phyloP scores from a whole-genome alignment of 176 grass and related monocot genomes.

The Alloteropsis semialata region DNA sequence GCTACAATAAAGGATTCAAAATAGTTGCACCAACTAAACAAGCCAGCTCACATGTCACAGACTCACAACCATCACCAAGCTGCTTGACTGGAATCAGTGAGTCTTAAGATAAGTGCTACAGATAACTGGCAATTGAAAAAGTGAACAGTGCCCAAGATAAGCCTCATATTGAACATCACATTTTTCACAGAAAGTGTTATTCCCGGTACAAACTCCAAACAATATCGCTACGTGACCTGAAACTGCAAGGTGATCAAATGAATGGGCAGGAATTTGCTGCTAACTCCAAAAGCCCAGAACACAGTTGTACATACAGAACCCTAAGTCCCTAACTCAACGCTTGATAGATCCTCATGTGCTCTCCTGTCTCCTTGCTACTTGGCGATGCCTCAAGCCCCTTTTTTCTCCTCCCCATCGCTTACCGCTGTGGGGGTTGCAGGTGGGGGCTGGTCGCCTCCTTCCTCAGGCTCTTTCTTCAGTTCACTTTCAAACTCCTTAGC shows the following conservation, averaged over 20 bases:
- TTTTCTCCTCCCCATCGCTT: constrained; percentile 34
- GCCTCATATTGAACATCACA: constrained; percentile 15
- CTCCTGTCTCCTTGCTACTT: constrained; percentile 65
- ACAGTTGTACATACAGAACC: constrained; percentile 31
- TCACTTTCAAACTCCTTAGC: constrained; percentile 75
- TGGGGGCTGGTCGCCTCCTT: constrained; percentile 42
- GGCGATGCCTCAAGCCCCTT: constrained; percentile 52
- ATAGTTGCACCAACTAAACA: too few relatives aligned
- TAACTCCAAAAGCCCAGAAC: background rate
- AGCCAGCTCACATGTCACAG: background rate
- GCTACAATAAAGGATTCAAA: too few relatives aligned
- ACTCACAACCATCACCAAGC: background rate
- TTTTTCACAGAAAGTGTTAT: background rate
- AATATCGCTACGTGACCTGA: constrained; percentile 13
- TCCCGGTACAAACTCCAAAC: background rate
- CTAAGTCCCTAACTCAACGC: constrained; percentile 17
- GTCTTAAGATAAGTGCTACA: background rate
- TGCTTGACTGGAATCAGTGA: background rate
- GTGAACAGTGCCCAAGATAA: background rate
- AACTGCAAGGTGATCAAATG: background rate
- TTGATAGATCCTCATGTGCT: constrained; percentile 29
- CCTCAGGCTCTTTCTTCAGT: constrained; percentile 57
- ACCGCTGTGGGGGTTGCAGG: constrained; percentile 20
- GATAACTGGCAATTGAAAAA: background rate
- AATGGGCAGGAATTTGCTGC: constrained; percentile 4